Evolutionary conservation across 192 early-diverging fungal genomes (phyloP), one percentile per base, ranked within the genome.

Genomic region (Geranomyces michiganensis): DNA sequence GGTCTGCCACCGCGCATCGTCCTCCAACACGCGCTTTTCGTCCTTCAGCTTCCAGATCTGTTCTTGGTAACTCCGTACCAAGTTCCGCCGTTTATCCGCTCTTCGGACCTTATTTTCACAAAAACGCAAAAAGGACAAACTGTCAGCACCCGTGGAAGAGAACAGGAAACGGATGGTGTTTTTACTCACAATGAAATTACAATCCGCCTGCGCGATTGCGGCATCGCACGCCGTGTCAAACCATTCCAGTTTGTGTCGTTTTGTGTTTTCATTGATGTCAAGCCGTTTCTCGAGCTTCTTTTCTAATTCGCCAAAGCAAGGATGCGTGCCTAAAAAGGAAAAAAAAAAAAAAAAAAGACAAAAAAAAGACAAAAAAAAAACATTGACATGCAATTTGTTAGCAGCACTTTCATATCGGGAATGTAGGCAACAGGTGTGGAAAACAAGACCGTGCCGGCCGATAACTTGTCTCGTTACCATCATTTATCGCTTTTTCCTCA

Each of bases 31-130:
- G 7, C 59, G 17, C 48, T 72, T 72, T 47, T 72, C 70, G 15
- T 55, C 59, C 30, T 59, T 49, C 49, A 72, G 33, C 27, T 45
- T 24, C 59, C 70, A 64, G 19, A 45, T 72, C 27, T 22, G 19
- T n/a, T 49, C 47, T 15, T 72, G 31, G 27, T 62, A 47, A 26
- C 17, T n/a, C 9, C 49, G 41, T 17, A 72, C 14, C 19, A 72
- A 30, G 9, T 43, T 49, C 49, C 44, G 60, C 10, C 70, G 70
- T 30, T 21, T 30, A 49, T 62, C 70, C 22, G 26, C 70, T 49
- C 70, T 19, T 64, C 70, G 70, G 46, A 59, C 48, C 70, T 72
- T 19, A n/a, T n/a, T n/a, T n/a, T n/a, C n/a, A n/a, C n/a, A n/a
- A n/a, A n/a, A n/a, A n/a, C n/a, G 2, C 7, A 27, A 46, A 44